phyloP scores from a whole-genome alignment of 495 filamentous ascomycete species.

The Penicillium bialowiezense region DNA sequence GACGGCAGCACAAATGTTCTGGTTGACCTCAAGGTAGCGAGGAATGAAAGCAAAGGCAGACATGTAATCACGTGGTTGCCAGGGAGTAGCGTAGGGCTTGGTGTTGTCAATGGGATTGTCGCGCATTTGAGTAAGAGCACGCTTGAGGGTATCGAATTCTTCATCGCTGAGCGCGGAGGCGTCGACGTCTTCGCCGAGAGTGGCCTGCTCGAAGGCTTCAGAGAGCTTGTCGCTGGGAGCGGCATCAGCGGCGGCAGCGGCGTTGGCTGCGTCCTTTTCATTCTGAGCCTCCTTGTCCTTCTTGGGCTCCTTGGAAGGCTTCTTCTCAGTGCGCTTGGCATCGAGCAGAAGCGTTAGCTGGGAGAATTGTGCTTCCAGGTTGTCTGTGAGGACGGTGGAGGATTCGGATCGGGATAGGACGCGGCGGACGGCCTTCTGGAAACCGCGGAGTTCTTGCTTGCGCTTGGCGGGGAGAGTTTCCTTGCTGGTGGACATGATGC shows the following conservation, averaged over 20 bases:
- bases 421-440: constrained; percentile 51
- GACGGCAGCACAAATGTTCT: constrained; percentile 90
- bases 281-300: neutral
- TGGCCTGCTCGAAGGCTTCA: constrained; percentile 42
- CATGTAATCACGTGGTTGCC: constrained; percentile 86
- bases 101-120: constrained; percentile 72
- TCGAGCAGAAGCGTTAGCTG: constrained; percentile 42
- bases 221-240: constrained; percentile 33
- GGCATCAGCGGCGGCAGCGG: constrained; percentile 15
- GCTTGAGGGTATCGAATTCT: constrained; percentile 42
- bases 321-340: constrained; percentile 34
- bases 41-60: constrained; percentile 91
- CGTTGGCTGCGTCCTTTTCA: constrained; percentile 1
- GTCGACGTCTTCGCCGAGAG: constrained; percentile 38
- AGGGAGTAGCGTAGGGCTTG: constrained; percentile 90
- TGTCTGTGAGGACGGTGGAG: constrained; percentile 43
- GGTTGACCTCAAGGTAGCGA: constrained; percentile 94
- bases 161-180: constrained; percentile 37
- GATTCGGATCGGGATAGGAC: constrained; percentile 50
- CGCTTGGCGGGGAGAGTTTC: constrained; percentile 53
- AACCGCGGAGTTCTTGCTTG: constrained; percentile 60
- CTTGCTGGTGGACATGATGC: constrained; percentile 48
- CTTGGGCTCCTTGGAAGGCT: constrained; percentile 19
- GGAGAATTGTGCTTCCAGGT: constrained; percentile 51
- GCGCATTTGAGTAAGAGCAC: constrained; percentile 52